phyloP scores from a whole-genome alignment of 2,329 filamentous ascomycete species.

The Teratosphaeria destructans region DNA sequence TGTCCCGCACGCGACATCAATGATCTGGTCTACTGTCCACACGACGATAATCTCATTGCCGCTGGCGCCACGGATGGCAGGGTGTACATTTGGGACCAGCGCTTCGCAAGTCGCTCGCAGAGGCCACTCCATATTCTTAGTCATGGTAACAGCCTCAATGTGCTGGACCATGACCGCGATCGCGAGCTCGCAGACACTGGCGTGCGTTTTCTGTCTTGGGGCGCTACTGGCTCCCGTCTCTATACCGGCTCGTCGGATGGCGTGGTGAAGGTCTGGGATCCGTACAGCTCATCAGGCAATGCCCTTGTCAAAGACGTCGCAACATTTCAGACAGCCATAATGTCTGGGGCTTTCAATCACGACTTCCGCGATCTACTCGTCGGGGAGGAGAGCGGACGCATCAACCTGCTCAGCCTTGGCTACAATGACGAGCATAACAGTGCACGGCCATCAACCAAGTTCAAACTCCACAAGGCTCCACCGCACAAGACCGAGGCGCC shows the following conservation, averaged over 20 bases:
- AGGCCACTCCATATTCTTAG: constrained; percentile 38
- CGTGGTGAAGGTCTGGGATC: constrained; percentile 49
- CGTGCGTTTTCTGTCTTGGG: constrained; percentile 49
- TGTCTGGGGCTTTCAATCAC: constrained; percentile 47
- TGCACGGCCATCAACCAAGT: constrained; percentile 7
- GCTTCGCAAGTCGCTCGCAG: constrained; percentile 29
- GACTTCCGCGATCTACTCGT: constrained; percentile 47
- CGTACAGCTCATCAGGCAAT: constrained; percentile 41
- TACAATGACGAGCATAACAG: constrained; percentile 16
- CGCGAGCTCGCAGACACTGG: constrained; percentile 48
- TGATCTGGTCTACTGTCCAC: constrained; percentile 40
- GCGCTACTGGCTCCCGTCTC: constrained; percentile 39
- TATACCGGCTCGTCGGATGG: constrained; percentile 54
- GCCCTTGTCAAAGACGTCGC: constrained; percentile 42
- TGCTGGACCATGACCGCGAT: constrained; percentile 32
- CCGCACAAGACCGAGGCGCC: constrained; percentile 3
- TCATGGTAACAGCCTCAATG: constrained; percentile 42
- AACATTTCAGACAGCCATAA: constrained; percentile 42
- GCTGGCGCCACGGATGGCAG: constrained; percentile 51
- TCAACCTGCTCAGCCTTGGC: constrained; percentile 42
- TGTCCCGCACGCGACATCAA: constrained; percentile 53
- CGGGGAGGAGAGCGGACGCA: constrained; percentile 46
- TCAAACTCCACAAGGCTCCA: constrained; percentile 10
- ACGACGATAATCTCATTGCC: constrained; percentile 42
- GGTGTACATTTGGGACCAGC: constrained; percentile 52